Evolutionary conservation across 2,329 filamentous ascomycete species (phyloP).

Genomic region (Clonostachys byssicola): DNA sequence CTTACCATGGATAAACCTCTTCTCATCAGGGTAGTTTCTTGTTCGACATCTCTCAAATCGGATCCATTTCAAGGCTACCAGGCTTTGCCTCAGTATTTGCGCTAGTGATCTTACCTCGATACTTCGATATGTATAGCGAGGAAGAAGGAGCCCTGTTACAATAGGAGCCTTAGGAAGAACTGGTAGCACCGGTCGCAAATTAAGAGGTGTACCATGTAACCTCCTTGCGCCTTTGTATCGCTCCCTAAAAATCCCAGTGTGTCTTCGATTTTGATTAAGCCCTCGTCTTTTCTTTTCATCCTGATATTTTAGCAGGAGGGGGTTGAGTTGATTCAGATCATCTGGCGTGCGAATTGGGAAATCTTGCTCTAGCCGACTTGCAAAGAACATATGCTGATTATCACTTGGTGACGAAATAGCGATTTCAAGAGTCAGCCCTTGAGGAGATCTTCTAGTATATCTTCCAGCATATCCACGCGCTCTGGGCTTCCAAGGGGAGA

Average conservation of each 20-base stretch:
- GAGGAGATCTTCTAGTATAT: neutral
- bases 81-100: neutral
- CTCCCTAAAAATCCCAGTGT: neutral
- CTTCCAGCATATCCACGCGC: neutral
- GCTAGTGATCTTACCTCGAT: neutral
- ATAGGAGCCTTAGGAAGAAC: neutral
- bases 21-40: neutral
- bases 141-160: neutral
- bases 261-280: neutral
- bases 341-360: neutral
- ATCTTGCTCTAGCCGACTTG: neutral
- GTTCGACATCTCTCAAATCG: neutral
- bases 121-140: neutral
- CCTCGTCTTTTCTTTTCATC: neutral
- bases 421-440: neutral
- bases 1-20: neutral
- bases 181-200: neutral
- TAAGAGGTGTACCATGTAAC: neutral
- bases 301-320: neutral
- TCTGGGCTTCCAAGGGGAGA: neutral
- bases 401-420: neutral
- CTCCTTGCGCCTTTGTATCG: neutral
- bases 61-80: neutral
- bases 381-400: neutral
- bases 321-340: neutral